Evolutionary conservation across 148 eudicot species (phyloP), one percentile per base, ranked within the genome.

Genomic region (Polygonum maritimum): DNA sequence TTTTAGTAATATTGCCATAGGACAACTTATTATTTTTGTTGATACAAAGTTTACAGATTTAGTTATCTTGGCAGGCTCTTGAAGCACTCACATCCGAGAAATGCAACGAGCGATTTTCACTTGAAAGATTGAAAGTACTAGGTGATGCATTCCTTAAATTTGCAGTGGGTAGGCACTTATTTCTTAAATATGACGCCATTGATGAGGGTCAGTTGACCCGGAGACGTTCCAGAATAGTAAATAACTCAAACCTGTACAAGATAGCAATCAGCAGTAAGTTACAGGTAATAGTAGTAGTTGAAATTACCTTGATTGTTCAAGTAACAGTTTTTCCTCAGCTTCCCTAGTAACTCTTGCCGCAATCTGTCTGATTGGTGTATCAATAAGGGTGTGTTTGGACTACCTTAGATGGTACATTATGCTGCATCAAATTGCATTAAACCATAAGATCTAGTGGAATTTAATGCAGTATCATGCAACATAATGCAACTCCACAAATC

Each of bases 91-190:
- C 99, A 72, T 92, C 99, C 1, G 98, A 90, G 86, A 89, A 78
- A 82, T 92, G 97, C 87, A 65, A 55, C 39, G 99, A 92, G 81
- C 78, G 80, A 62, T 92, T 89, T 81, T 95, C 99, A 57, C 92
- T 92, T 76, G 99, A 95, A 84, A 92, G 99, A 76, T 96, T 95
- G 80, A 98, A 95, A 86, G 90, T 95, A 75, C 97, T 95, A 58
- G 99, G 99, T 18, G 99, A 95, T 80, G 96, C 94, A 52, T 95
- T 95, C 81, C 97, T 95, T 45, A 95, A 95, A 84, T 95, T 95
- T 86, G 94, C 89, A 10, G 99, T 91, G 75, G 94, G 92, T 31
- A 84, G 99, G 54, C 92, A 88, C 77, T 86, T 95, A 48, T 95
- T 95, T 83, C 92, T 95, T 57, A 80, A 79, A 81, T 79, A 95